Evolutionary conservation across 2,329 filamentous ascomycete species (phyloP), one percentile per base, ranked within the genome.

Genomic region (Calonectria multiphialidica): DNA sequence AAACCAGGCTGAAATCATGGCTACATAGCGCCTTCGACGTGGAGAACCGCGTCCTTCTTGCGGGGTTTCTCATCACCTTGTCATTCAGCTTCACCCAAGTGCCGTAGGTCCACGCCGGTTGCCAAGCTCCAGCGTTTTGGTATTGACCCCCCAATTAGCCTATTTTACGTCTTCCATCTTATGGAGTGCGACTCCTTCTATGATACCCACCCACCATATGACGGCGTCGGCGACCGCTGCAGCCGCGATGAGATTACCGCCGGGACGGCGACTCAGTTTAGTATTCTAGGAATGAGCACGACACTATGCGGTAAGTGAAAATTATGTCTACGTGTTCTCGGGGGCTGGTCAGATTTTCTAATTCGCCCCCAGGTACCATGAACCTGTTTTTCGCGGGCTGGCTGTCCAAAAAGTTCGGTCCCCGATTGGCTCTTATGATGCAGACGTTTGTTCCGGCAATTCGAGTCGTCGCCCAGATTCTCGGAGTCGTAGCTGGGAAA

Each of bases 121-220:
- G 53, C 6, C 15, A 9, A 5, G 37, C 37, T 44, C 21, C 28
- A 30, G 28, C 12, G 23, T 1, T 2, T 0, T 3, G 12, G 23
- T 18, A 50, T 72, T 78, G 33, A 81, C 42, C 5, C 21, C 21
- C 33, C 33, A 21, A 5, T 9, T 15, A 86, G 87, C 4, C 82
- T 89, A 5, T 83, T 93, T 55, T 93, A 93, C 81, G 91, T 92
- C 28, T 94, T 94, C 76, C 91, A 91, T 70, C 80, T 93, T 2
- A 94, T 94, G 92, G 91, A 90, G 62, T 95, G 93, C 82, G 91
- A 94, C 67, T 88, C 89, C 64, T 95, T 91, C 80, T 95, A 94
- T 82, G 84, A 87, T 42, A 84, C 84, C 2, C 89, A 93, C 77
- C 86, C 88, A 15, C 86, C 87, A 0, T 89, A 84, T 62, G 76